Base-by-base conservation (phyloP, 106 monocot genomes). In the Amphibolis antarctica region DNA sequence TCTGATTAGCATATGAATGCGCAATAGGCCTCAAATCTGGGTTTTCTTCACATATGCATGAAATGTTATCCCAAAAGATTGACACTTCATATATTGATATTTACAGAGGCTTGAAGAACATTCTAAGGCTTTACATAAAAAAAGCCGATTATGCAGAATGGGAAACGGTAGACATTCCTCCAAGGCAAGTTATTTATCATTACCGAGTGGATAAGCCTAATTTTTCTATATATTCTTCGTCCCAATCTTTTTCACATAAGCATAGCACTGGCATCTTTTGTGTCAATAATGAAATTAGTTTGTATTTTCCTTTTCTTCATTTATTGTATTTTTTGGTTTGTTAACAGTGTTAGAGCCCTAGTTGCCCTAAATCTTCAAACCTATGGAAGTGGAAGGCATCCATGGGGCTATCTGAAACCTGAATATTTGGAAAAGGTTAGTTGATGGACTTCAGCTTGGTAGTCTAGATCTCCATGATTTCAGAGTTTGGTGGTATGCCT, bases 351-450 rank as follows among this genome's bases (percentile, higher is more conserved):
- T 42, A 84, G 90, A 61, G 79, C 90, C 21, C 74, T 90, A 36
- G 86, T 98, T 74, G 84, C 78, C 57, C 51, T 98, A 46, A 98
- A 98, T 81, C 86, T 90, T 52, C 81, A 82, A 67, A 98, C 64
- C 53, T 98, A 98, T 78, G 96, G 76, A 45, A 90, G 96, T 75
- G 96, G 96, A 61, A 86, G 90, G 62, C 75, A 98, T 72, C 96
- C 96, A 13, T 98, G 96, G 96, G 96, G 96, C 15, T 69, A 66
- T 73, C 73, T 76, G 44, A 98, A 90, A 59, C 82, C 90, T 74
- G 80, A 98, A 46, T 98, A 98, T 73, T 62, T 98, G 52, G 96
- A 86, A 73, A 90, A 90, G 89, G 96, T 98, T 21, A 36, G n/a
- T n/a, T 36, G 7, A 36, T 69, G 75, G 3, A 31, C 30, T 47